A percentile compares a stretch with the other conserved stretches of the same genome.
phyloP scores from a whole-genome alignment of 345 rosid species.

The Raphanus sativus region DNA sequence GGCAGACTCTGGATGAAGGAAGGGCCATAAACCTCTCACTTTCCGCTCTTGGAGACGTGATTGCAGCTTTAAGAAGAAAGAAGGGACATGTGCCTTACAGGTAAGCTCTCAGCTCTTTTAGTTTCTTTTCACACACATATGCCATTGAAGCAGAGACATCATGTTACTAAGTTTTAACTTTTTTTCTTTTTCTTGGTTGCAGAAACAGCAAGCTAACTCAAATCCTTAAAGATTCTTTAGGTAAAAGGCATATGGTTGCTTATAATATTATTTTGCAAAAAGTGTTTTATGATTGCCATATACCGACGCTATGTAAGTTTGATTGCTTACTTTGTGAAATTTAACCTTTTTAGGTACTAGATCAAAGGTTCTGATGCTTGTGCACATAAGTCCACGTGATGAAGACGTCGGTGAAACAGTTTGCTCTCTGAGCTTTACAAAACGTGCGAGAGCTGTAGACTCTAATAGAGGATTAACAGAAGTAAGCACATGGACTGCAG shows the following conservation, averaged over 20 bases:
- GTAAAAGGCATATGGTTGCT: slow-evolving; percentile 45
- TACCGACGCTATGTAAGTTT: background rate
- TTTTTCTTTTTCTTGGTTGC: slow-evolving; percentile 45
- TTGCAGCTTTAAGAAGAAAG: slow-evolving; percentile 84
- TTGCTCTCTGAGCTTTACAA: slow-evolving; percentile 80
- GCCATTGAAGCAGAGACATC: slow-evolving; percentile 10
- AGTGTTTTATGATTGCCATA: background rate
- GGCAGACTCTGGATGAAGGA: slow-evolving; percentile 87
- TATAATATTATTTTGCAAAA: slow-evolving; percentile 7
- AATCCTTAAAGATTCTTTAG: slow-evolving; percentile 91
- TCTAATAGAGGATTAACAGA: slow-evolving; percentile 53
- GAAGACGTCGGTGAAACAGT: slow-evolving; percentile 80
- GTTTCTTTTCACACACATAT: slow-evolving; percentile 9
- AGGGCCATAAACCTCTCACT: slow-evolving; percentile 90
- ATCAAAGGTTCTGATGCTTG: slow-evolving; percentile 91
- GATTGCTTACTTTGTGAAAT: slow-evolving; percentile 16
- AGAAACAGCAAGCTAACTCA: slow-evolving; percentile 98
- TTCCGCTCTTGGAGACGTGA: slow-evolving; percentile 91
- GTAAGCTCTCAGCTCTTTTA: slow-evolving; percentile 46
- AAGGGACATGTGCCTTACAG: slow-evolving; percentile 93
- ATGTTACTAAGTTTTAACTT: slow-evolving; percentile 18
- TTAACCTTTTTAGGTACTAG: slow-evolving; percentile 47
- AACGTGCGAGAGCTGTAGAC: slow-evolving; percentile 81
- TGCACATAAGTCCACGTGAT: slow-evolving; percentile 76
- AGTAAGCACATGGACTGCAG: slow-evolving; percentile 39